phyloP scores from a whole-genome alignment of 495 filamentous ascomycete species.

The Neurospora terricola region DNA sequence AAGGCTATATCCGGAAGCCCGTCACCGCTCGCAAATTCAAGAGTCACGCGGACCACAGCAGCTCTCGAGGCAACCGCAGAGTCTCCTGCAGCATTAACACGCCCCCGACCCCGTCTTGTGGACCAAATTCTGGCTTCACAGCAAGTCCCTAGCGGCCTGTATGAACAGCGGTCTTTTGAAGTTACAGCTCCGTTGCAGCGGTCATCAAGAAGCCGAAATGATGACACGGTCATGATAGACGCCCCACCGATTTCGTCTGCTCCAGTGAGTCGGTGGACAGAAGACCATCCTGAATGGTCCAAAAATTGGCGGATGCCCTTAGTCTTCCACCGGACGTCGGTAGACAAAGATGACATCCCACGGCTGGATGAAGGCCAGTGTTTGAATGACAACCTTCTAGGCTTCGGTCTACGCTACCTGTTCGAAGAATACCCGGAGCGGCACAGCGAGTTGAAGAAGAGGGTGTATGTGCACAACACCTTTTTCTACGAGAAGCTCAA shows the following conservation, averaged over 20 bases:
- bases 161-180: not conserved
- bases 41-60: not conserved
- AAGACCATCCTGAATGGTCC: constrained; percentile 31
- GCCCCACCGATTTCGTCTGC: not conserved
- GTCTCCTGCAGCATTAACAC: not conserved
- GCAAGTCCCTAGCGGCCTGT: not conserved
- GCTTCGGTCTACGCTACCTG: constrained; percentile 72
- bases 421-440: constrained; percentile 51
- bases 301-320: constrained; percentile 47
- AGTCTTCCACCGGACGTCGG: constrained; percentile 59
- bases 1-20: not conserved
- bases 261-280: constrained; percentile 27
- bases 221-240: not conserved
- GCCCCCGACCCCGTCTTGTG: constrained; percentile 2
- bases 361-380: constrained; percentile 77
- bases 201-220: not conserved
- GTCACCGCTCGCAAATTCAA: not conserved
- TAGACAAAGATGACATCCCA: constrained; percentile 68
- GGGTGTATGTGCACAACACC: constrained; percentile 81
- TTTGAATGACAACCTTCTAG: constrained; percentile 85
- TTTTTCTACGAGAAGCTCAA: constrained; percentile 77
- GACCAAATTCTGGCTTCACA: constrained; percentile 6
- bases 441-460: constrained; percentile 46
- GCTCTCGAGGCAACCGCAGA: not conserved
- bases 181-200: not conserved